Base-by-base conservation (phyloP, 306 rosid species). In the Prunus armeniaca region DNA sequence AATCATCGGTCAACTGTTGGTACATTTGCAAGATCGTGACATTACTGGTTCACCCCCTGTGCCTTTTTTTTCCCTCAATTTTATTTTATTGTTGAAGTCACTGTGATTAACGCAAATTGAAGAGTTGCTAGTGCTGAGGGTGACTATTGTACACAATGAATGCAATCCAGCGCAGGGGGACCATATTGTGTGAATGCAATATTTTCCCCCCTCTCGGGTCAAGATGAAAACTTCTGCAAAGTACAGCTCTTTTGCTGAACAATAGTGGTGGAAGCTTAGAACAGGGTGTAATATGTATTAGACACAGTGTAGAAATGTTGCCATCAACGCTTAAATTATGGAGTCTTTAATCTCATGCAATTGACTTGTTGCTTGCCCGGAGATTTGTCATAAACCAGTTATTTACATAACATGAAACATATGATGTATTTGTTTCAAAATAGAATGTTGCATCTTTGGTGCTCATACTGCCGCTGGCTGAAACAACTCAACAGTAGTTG, bases 1-100 rank as follows among this genome's bases (percentile, higher is more conserved):
- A 71, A 62, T 46, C 65, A 32, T 72, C 52, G 34, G 54, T 41
- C 13, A 62, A 65, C 76, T 72, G 66, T 24, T 57, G 24, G 15
- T 38, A 22, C 3, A 57, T 38, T 20, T 55, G 34, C 65, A 34
- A 71, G 24, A 54, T 55, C 15, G 9, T 1, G 22, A 69, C 17
- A 22, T 52, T 30, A n/a, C 18, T 19, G 63, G 30, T 71, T 55
- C 12, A 15, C 34, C n/a, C 32, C 75, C 41, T 13, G 10, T 6
- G 70, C 17, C 51, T 3, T 3, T 9, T 3, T 17, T 18, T 9
- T 3, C 13, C 41, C 7, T 9, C 46, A 15, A 34, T 65, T 10
- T 5, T 17, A n/a, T 38, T n/a, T 66, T 11, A 20, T 13, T 5
- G 45, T 25, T 34, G 10, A 46, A 24, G 62, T 56, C 24, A 11